Evolutionary conservation across 345 rosid genomes (phyloP), one percentile per base, ranked within the genome.

Genomic region (Alliaria petiolata): DNA sequence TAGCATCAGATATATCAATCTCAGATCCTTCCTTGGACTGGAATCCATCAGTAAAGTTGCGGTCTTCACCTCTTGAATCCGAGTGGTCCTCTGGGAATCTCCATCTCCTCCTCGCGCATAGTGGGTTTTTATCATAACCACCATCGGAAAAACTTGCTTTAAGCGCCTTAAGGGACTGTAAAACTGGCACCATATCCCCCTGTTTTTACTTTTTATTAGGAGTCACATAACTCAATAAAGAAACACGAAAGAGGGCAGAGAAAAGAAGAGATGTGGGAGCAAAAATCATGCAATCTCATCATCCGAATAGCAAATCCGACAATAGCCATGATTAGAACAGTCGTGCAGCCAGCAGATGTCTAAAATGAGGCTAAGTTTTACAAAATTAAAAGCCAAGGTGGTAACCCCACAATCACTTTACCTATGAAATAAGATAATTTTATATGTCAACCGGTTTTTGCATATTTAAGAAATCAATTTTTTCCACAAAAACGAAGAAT

Each of bases 121-220:
- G 72, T 67, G 59, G 72, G 63, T 53, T 52, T 49, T 65, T 77
- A 62, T 81, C 83, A 66, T 61, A 74, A 69, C 74, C 80, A 14
- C 71, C 83, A 45, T 47, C 79, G 19, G 68, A 69, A 65, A 83
- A 83, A 62, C 79, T 81, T 53, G 87, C 76, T 77, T 78, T 81
- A 74, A 90, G 93, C 2, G 84, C 81, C 75, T 79, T 77, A 55
- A 90, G 90, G 77, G 90, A 90, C 80, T 85, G 85, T 65, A 87
- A 62, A 79, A 90, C 90, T 44, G 93, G 86, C 57, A 72, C 78
- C 93, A 87, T 83, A 43, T 86, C 60, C 34, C 96, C 91, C 96
- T 89, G 87, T 67, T 54, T 70, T 63, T 34, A 69, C 64, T 46
- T 54, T 74, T 67, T 61, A 69, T 69, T 52, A 83, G 80, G 46